Evolutionary conservation across 2,329 filamentous ascomycete species (phyloP).

Genomic region (Ophiostoma ulmi): DNA sequence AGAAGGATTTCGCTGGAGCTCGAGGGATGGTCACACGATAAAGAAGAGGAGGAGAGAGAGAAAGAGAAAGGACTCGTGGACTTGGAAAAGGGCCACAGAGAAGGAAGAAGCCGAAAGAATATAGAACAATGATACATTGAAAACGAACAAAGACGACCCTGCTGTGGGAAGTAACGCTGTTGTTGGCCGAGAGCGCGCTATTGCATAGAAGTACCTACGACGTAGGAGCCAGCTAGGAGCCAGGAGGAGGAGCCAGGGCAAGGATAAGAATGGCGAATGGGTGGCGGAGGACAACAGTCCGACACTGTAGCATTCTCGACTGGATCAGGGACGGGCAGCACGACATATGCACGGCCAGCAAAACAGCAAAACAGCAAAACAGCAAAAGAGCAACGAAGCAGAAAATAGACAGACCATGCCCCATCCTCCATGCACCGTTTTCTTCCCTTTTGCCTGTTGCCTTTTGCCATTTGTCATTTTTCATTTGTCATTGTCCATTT

Average conservation of each 20-base stretch:
- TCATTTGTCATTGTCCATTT: neutral
- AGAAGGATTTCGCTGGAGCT: conserved; percentile 6
- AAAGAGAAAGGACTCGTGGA: neutral
- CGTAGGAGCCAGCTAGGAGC: neutral
- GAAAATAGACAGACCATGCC: neutral
- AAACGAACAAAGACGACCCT: neutral
- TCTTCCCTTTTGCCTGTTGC: neutral
- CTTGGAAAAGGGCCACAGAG: neutral
- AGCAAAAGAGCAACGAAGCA: neutral
- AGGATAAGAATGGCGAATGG: conserved; percentile 2
- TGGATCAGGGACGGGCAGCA: neutral
- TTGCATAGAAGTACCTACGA: neutral
- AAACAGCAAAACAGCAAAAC: neutral
- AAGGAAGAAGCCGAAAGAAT: neutral
- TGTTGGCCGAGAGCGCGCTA: neutral
- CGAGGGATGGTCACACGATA: conserved; percentile 2
- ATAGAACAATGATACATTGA: neutral
- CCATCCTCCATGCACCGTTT: neutral
- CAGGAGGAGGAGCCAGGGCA: neutral
- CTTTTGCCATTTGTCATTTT: neutral
- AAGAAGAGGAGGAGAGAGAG: neutral
- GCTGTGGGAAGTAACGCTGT: neutral
- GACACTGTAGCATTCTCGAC: neutral
- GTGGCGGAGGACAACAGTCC: conserved; percentile 1
- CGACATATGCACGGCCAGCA: neutral